Evolutionary conservation across 148 eudicot genomes (phyloP).

Genomic region (Amaranthus palmeri): DNA sequence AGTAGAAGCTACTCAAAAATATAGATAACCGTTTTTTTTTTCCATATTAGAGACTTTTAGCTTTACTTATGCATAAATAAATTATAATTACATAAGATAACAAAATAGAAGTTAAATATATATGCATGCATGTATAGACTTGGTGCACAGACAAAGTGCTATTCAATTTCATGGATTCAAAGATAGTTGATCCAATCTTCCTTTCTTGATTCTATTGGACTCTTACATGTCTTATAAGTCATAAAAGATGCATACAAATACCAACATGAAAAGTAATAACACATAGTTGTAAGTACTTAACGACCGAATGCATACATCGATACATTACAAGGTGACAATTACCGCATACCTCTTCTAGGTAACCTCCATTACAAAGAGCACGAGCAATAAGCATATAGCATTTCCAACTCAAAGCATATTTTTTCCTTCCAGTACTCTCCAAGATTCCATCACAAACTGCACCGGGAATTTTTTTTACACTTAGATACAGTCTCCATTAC

Average conservation of each 20-base stretch:
- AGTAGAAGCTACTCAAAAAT: background rate
- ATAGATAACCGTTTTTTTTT: background rate
- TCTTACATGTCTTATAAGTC: background rate
- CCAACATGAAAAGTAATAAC: background rate
- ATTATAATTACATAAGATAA: background rate
- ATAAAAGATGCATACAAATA: background rate
- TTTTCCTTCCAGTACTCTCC: conserved; percentile 63
- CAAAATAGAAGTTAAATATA: too few species aligned
- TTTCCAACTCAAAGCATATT: conserved; percentile 35
- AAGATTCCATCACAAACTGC: conserved; percentile 86
- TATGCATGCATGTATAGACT: background rate
- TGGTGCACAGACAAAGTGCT: background rate
- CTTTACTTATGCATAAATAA: background rate
- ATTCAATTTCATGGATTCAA: background rate
- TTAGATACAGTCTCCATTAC: conserved; percentile 3
- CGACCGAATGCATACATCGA: background rate
- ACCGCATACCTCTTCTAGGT: conserved; percentile 67
- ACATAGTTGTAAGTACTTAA: background rate
- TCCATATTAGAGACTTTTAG: background rate
- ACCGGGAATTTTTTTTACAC: conserved; percentile 15
- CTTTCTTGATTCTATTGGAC: background rate
- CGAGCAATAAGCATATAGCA: conserved; percentile 48
- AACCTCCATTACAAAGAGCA: conserved; percentile 79
- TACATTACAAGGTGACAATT: background rate
- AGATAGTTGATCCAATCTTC: background rate